Percentiles rank a stretch among this genome's conserved stretches.
These are phyloP conservation scores for Niebla homalea DNA, from an alignment of 495 filamentous ascomycete genomes.

Conservation along the genomic window DNA sequence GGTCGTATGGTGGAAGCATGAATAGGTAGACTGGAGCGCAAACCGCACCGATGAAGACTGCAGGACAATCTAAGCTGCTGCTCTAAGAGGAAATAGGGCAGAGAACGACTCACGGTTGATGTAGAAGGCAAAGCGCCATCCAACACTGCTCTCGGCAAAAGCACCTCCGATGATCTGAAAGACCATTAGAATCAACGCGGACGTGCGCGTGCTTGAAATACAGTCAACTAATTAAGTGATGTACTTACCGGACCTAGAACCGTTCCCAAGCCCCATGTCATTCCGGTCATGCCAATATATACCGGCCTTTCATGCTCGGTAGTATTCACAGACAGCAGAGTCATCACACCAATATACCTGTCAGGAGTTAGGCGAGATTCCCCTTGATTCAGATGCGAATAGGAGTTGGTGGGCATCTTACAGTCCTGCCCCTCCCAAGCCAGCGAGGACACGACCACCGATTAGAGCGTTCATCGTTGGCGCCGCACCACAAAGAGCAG, in stretches of 20 bases:
- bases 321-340: conserved; percentile 27
- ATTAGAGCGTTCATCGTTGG: conserved; percentile 38
- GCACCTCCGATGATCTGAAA: conserved; percentile 53
- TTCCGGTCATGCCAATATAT: conserved; percentile 26
- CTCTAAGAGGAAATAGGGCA: conserved; percentile 41
- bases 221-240: conserved; percentile 10
- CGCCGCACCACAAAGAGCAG: conserved; percentile 42
- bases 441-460: conserved; percentile 35
- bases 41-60: conserved; percentile 41
- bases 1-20: conserved; percentile 35
- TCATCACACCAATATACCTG: conserved; percentile 34
- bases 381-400: too few relatives aligned
- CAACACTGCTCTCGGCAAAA: conserved; percentile 39
- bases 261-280: conserved; percentile 33
- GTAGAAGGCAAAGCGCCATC: conserved; percentile 60
- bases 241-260: conserved; percentile 9
- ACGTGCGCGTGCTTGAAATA: neutral
- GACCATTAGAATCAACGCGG: conserved; percentile 17
- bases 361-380: neutral
- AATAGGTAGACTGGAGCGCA: conserved; percentile 46
- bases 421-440: conserved; percentile 29
- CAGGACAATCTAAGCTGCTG: conserved; percentile 44
- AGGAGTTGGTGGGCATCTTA: neutral
- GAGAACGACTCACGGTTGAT: conserved; percentile 37
- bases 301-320: conserved; percentile 27